Evolutionary conservation across 2,329 filamentous ascomycete species (phyloP).

Genomic region (Aureobasidium sp.): DNA sequence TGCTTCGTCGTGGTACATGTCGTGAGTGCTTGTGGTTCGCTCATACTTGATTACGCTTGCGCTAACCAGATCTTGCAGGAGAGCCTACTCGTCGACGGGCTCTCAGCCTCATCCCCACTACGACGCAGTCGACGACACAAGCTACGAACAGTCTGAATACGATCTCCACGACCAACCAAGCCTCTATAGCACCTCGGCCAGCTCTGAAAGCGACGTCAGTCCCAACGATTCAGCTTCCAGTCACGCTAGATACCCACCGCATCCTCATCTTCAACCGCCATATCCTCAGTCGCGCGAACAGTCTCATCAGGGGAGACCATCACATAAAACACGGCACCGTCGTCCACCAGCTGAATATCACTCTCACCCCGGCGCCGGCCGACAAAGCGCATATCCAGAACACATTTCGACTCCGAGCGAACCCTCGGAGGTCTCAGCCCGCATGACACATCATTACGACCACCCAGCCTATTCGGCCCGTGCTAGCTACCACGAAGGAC

Average conservation of each 20-base stretch:
- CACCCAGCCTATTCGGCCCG: constrained; percentile 22
- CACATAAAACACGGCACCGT: constrained; percentile 19
- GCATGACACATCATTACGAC: constrained; percentile 32
- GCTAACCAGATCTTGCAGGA: constrained; percentile 3
- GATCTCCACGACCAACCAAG: not conserved
- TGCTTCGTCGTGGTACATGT: constrained; percentile 11
- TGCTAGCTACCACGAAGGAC: constrained; percentile 27
- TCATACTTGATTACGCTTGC: not conserved
- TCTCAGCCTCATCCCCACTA: not conserved
- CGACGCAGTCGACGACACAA: constrained; percentile 3
- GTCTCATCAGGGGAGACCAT: constrained; percentile 2
- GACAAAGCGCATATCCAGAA: constrained; percentile 22
- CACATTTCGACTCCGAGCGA: constrained; percentile 23
- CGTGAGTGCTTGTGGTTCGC: constrained; percentile 8
- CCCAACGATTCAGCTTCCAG: constrained; percentile 37
- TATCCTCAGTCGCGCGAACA: not conserved
- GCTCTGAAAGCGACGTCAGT: constrained; percentile 31
- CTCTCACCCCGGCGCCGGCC: constrained; percentile 20
- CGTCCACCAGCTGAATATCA: constrained; percentile 11
- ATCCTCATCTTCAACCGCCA: constrained; percentile 27
- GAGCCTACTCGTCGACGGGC: constrained; percentile 14
- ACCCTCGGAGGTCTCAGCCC: constrained; percentile 32
- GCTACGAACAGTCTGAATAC: not conserved
- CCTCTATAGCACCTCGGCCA: not conserved
- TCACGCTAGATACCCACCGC: constrained; percentile 28